These are phyloP conservation scores for Xerocomus brunneocitrinus DNA, from an alignment of 768 basidiomycete genomes.

Conservation along the genomic window DNA sequence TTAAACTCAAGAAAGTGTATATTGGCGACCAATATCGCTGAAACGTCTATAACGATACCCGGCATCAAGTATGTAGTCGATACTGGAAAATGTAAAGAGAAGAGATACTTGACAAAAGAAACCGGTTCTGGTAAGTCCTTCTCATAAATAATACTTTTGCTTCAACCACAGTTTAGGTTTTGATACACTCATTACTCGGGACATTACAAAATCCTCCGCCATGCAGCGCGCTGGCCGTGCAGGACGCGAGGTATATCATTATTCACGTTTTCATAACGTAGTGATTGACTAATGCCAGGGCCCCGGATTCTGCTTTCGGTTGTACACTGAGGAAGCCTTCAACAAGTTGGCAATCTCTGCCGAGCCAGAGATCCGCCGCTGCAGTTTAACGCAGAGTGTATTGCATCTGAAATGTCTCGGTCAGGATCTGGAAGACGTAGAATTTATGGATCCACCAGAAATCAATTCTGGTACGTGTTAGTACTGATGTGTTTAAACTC, in stretches of 20 bases:
- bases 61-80: conserved; percentile 95
- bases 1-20: conserved; percentile 82
- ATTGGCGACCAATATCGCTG: conserved; percentile 95
- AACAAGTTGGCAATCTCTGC: conserved; percentile 57
- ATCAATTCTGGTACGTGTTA: conserved; percentile 59
- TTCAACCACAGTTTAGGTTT: conserved; percentile 52
- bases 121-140: conserved; percentile 56
- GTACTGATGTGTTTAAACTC: too few species aligned
- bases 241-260: conserved; percentile 70
- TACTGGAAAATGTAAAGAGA: conserved; percentile 94
- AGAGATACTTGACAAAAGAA: conserved; percentile 68
- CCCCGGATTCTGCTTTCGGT: conserved; percentile 80
- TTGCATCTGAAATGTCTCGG: conserved; percentile 84
- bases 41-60: conserved; percentile 96
- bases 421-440: conserved; percentile 74
- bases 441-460: conserved; percentile 88
- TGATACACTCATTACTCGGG: conserved; percentile 77
- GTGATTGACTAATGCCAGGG: conserved; percentile 42
- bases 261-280: background rate
- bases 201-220: conserved; percentile 87
- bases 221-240: conserved; percentile 95
- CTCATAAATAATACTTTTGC: background rate
- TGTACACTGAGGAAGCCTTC: conserved; percentile 86
- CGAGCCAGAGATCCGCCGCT: conserved; percentile 89
- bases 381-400: conserved; percentile 76